Evolutionary conservation across 331 rosid species (phyloP), one percentile per base, ranked within the genome.

Genomic region (Quercus tomentella): DNA sequence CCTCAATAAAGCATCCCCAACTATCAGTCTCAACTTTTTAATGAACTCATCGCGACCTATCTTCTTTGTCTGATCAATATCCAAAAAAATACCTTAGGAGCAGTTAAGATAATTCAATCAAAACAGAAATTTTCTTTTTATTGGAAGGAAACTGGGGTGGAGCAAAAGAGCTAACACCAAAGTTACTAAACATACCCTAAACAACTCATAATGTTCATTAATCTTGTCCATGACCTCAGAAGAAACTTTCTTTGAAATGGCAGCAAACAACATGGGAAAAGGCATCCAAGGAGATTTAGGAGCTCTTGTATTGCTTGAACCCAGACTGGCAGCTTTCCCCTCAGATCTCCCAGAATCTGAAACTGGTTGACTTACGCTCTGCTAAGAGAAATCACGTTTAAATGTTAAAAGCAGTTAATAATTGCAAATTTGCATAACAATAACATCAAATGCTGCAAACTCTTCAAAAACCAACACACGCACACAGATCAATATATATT

Each of bases 251-350:
- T 74, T 56, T 73, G 84, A 81, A 75, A 95, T 86, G 45, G 97
- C 97, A 80, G 80, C 81, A 82, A 95, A 86, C 75, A 95, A 81
- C 87, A 79, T 75, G 17, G 93, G 84, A 61, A 95, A 85, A 70
- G 97, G 97, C 88, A 95, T 85, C 94, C 94, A 93, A 17, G 99
- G 96, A 7, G 97, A 95, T 74, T 73, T 86, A 1, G 97, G 99
- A 85, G 66, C 61, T 82, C 74, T 89, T 74, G 74, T 70, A 15
- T 82, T 16, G 77, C 80, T 85, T 75, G 94, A 79, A 71, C 74
- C 84, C 63, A 57, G 15, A 23, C 74, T 82, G 31, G 86, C 69
- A 76, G 80, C 85, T 74, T 84, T 84, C 82, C 62, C 91, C 80
- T 79, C 82, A 71, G 80, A 74, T 67, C 73, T 56, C 73, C 86